Conservation (phyloP, 441 rosid genomes). For the Gossypium gossypioides region DNA sequence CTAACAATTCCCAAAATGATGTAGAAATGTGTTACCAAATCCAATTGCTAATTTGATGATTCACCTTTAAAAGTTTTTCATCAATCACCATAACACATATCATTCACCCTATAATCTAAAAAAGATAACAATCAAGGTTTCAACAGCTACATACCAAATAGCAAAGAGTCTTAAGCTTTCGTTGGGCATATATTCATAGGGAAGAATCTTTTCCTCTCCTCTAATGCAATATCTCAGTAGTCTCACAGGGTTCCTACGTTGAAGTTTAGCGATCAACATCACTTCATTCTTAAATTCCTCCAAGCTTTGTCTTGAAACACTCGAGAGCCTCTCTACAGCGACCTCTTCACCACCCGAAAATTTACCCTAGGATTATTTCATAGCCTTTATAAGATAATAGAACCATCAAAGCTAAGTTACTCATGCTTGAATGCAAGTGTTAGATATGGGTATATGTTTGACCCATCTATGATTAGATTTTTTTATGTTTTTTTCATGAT, state of each 20-base stretch:
- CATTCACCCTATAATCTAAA: neutral
- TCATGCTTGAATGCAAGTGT: too few species aligned
- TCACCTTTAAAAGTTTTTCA: neutral
- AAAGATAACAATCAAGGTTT: neutral
- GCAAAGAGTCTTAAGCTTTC: slow-evolving; percentile 19
- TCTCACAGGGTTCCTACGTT: slow-evolving; percentile 41
- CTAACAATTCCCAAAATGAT: slow-evolving; percentile 11
- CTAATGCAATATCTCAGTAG: slow-evolving; percentile 43
- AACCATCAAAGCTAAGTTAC: neutral
- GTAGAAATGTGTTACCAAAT: neutral
- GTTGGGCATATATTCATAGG: slow-evolving; percentile 47
- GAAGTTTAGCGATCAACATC: slow-evolving; percentile 38
- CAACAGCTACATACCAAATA: slow-evolving; percentile 4
- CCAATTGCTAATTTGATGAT: slow-evolving; percentile 7
- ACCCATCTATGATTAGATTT: too few species aligned
- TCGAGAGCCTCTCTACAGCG: neutral
- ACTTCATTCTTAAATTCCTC: too few species aligned
- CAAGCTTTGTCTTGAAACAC: slow-evolving; percentile 21
- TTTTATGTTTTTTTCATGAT: too few species aligned
- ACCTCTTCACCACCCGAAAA: neutral
- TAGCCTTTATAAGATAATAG: neutral
- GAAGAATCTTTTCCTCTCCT: slow-evolving; percentile 38
- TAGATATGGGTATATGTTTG: too few species aligned
- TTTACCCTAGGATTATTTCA: neutral
- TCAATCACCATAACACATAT: neutral